Evolutionary conservation across 371 early-diverging fungal genomes (phyloP).

Genomic region (Conidiobolus incongruus): DNA sequence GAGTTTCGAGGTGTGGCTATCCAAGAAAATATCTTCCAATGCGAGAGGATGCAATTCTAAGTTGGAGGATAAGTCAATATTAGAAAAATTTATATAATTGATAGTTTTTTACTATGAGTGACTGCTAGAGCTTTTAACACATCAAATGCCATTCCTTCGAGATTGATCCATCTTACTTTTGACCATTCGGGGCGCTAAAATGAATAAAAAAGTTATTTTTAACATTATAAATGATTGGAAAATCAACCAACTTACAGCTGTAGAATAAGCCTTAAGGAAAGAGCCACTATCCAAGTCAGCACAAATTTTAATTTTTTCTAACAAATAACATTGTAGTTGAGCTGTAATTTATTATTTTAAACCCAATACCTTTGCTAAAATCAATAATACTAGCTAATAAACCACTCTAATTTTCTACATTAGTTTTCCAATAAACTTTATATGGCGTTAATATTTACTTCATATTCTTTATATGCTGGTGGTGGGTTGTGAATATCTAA

Average conservation of each 20-base stretch:
- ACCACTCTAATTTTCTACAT: not conserved
- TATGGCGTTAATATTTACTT: too few species aligned
- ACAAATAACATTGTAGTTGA: too few species aligned
- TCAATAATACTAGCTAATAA: not conserved
- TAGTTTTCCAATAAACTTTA: not conserved
- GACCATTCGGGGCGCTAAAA: conserved; percentile 13
- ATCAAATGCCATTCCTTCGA: conserved; percentile 20
- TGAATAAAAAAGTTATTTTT: not conserved
- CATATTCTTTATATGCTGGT: too few species aligned
- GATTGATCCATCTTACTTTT: conserved; percentile 19
- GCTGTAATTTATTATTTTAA: too few species aligned
- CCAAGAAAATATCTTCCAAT: conserved; percentile 17
- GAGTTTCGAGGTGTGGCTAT: conserved; percentile 15
- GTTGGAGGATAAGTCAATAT: not conserved
- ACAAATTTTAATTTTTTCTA: not conserved
- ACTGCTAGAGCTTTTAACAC: conserved; percentile 14
- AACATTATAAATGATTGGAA: not conserved
- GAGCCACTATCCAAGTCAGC: not conserved
- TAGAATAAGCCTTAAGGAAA: not conserved
- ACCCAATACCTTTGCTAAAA: not conserved
- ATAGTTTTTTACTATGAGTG: conserved; percentile 9
- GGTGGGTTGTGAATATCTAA: too few species aligned
- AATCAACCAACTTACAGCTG: not conserved
- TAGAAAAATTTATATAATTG: not conserved
- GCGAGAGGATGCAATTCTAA: conserved; percentile 18